Conservation (phyloP, 306 rosid genomes). For the Crataegus laevigata region DNA sequence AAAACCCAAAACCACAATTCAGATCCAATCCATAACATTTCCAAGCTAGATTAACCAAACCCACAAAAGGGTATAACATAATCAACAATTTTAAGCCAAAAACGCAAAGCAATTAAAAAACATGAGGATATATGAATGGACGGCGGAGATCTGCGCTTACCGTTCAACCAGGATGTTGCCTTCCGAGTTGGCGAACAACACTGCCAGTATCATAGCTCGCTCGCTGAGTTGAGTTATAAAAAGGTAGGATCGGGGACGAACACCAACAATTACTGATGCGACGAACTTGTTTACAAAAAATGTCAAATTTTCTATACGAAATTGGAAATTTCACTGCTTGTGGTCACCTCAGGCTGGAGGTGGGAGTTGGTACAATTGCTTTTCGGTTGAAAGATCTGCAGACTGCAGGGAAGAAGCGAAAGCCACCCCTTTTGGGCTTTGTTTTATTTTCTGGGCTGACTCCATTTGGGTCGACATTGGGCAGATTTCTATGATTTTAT, state of each 20-base stretch:
- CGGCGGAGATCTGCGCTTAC: constrained; percentile 28
- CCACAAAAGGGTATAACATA: neutral
- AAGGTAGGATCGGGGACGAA: neutral
- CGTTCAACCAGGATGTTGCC: constrained; percentile 85
- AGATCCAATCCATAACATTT: neutral
- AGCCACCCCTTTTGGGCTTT: too few relatives aligned
- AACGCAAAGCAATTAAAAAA: neutral
- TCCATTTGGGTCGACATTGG: too few relatives aligned
- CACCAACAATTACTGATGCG: neutral
- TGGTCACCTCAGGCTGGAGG: too few relatives aligned
- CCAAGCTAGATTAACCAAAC: neutral
- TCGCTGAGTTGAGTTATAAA: neutral
- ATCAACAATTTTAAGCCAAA: neutral
- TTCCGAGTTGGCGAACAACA: constrained; percentile 59
- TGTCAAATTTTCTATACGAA: neutral
- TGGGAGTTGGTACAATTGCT: too few relatives aligned
- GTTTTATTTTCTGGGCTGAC: too few relatives aligned
- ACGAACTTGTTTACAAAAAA: neutral
- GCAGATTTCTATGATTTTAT: too few relatives aligned
- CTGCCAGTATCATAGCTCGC: constrained; percentile 54
- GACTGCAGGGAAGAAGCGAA: too few relatives aligned
- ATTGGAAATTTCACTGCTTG: neutral
- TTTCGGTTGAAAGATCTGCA: too few relatives aligned
- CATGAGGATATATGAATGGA: neutral
- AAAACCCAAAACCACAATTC: neutral